A percentile compares a stretch with the other conserved stretches of the same genome.
These are phyloP conservation scores for Cyanodermella asteris DNA, from an alignment of 2,329 filamentous ascomycete species.

Conservation along the genomic window DNA sequence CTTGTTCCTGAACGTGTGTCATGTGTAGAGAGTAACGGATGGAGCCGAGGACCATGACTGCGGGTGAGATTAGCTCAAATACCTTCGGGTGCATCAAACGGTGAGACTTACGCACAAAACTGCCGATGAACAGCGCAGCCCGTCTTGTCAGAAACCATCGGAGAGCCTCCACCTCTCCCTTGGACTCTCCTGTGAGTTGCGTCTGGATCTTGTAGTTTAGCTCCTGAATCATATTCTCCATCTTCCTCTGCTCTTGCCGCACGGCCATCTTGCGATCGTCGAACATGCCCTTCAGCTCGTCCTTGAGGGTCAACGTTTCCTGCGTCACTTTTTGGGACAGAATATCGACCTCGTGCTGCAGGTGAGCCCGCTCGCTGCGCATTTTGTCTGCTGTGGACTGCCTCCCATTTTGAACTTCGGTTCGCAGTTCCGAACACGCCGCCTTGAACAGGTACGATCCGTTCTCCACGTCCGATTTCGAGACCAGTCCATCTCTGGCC, in stretches of 20 bases:
- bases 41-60: constrained; percentile 35
- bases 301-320: constrained; percentile 59
- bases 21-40: too few species aligned
- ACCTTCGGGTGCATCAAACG: not conserved
- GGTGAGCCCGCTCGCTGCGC: constrained; percentile 57
- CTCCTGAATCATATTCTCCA: constrained; percentile 79
- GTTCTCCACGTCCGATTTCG: constrained; percentile 85
- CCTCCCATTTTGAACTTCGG: constrained; percentile 55
- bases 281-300: constrained; percentile 87
- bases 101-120: constrained; percentile 23
- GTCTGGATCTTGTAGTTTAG: constrained; percentile 94
- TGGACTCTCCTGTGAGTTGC: constrained; percentile 67
- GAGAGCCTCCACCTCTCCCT: constrained; percentile 76
- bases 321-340: constrained; percentile 65
- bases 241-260: constrained; percentile 62
- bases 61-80: constrained; percentile 15
- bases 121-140: constrained; percentile 37
- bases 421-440: constrained; percentile 75
- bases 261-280: constrained; percentile 90
- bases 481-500: constrained; percentile 60
- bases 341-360: constrained; percentile 94
- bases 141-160: constrained; percentile 59
- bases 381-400: constrained; percentile 59
- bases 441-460: constrained; percentile 71
- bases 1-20: too few species aligned